Conservation (phyloP, 139 green algal species). For the Auxenochlorella pyrenoidosa region DNA sequence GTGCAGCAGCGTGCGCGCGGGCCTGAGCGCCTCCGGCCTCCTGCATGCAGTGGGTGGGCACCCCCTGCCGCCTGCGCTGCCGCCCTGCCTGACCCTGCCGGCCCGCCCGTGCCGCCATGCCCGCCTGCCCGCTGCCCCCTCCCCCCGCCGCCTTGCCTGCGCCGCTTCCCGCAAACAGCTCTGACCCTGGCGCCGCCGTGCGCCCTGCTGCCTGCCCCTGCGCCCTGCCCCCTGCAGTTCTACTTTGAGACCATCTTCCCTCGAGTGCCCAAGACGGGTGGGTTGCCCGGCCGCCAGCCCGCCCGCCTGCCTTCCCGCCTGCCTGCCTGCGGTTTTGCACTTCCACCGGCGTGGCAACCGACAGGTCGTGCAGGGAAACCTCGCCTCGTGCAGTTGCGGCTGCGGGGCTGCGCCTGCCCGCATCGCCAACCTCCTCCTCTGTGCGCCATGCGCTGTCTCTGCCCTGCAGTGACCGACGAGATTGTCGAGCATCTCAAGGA, state of each 20-base stretch:
- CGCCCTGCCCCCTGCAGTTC: conserved; percentile 70
- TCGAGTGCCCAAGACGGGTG: conserved; percentile 87
- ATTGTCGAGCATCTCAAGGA: conserved; percentile 72
- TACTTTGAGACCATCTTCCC: conserved; percentile 99
- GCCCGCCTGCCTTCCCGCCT: background rate
- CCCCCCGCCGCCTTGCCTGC: background rate
- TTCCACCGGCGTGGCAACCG: too few relatives aligned
- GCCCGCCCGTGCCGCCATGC: background rate
- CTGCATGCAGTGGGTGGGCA: conserved; percentile 20
- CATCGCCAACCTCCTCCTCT: too few relatives aligned
- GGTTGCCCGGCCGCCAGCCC: background rate
- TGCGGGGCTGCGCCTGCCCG: too few relatives aligned
- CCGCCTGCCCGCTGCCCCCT: background rate
- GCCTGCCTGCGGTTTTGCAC: background rate
- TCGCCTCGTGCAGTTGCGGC: too few relatives aligned
- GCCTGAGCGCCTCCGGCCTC: conserved; percentile 1
- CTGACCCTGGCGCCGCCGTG: background rate
- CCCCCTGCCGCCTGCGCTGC: background rate
- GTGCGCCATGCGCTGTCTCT: background rate
- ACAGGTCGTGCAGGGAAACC: too few relatives aligned
- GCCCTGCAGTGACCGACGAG: conserved; percentile 68
- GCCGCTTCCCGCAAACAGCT: background rate
- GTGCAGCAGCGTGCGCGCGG: background rate
- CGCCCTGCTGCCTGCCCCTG: background rate
- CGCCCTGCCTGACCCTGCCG: background rate